These are phyloP conservation scores for Coniella vitis DNA, from an alignment of 2,329 filamentous ascomycete genomes.

Conservation along the genomic window DNA sequence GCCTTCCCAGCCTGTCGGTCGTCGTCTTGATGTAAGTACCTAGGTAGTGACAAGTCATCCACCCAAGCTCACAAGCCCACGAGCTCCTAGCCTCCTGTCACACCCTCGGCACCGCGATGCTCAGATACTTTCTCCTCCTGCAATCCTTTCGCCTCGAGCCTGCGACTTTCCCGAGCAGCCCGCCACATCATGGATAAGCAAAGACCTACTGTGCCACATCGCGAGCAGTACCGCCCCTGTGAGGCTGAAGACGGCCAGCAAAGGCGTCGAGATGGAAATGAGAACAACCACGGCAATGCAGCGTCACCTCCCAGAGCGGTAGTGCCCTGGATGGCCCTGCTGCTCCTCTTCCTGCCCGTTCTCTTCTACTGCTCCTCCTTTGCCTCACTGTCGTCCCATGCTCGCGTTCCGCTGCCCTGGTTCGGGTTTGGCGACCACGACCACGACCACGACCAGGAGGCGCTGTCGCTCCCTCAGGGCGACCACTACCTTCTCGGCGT, in stretches of 20 bases:
- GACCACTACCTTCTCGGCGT: slow-evolving; percentile 46
- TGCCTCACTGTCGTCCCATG: neutral
- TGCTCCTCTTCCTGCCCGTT: neutral
- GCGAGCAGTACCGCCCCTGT: neutral
- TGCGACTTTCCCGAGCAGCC: too few relatives aligned
- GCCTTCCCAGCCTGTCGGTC: neutral
- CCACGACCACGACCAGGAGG: neutral
- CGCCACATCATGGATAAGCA: neutral
- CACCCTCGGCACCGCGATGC: too few relatives aligned
- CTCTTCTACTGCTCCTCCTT: slow-evolving; percentile 1
- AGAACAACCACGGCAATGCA: too few relatives aligned
- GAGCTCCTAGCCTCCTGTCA: too few relatives aligned
- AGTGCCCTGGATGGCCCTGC: neutral
- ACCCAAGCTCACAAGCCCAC: too few relatives aligned
- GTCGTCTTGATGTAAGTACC: too few relatives aligned
- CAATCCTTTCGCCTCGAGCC: too few relatives aligned
- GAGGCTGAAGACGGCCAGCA: neutral
- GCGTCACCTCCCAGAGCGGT: too few relatives aligned
- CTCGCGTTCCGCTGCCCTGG: neutral
- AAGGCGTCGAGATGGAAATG: too few relatives aligned
- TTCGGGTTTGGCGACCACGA: too few relatives aligned
- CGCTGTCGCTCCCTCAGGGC: slow-evolving; percentile 15
- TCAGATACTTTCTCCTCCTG: too few relatives aligned
- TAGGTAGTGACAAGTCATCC: too few relatives aligned
- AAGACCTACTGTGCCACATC: neutral